Percentiles rank a stretch among this genome's conserved stretches.
These are phyloP conservation scores for Acanthamoeba lugdunensis DNA, from an alignment of 208 protist species.

Conservation along the genomic window DNA sequence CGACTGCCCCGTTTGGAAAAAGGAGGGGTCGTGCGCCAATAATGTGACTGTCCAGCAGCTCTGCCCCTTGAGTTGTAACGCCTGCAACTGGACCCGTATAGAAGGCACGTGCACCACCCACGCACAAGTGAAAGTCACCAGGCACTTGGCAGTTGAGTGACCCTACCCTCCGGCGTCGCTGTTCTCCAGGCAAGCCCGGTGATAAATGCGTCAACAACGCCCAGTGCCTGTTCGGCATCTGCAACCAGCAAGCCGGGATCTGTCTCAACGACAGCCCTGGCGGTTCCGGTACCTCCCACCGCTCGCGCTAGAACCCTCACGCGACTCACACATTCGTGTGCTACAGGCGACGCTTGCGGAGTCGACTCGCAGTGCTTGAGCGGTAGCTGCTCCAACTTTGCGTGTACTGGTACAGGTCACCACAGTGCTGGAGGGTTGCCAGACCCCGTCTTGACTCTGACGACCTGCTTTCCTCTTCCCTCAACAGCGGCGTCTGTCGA, in stretches of 20 bases:
- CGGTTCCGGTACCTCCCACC: neutral
- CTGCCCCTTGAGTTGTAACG: constrained; percentile 8
- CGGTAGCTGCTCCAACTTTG: constrained; percentile 1
- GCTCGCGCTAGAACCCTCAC: neutral
- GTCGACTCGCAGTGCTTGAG: constrained; percentile 19
- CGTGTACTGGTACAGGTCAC: neutral
- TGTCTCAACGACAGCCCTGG: constrained; percentile 9
- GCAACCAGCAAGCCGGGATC: neutral
- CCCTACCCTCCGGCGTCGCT: neutral
- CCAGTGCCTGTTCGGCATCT: constrained; percentile 11
- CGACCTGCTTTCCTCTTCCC: too few relatives aligned
- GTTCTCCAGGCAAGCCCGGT: neutral
- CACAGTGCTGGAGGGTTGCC: neutral
- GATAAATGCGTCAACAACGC: neutral
- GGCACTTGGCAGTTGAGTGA: neutral
- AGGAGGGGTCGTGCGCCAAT: neutral
- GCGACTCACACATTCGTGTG: neutral
- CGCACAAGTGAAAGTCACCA: too few relatives aligned
- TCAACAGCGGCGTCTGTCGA: too few relatives aligned
- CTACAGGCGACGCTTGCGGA: constrained; percentile 17
- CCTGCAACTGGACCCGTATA: constrained; percentile 7
- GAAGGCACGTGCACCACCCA: neutral
- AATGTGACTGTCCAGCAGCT: neutral
- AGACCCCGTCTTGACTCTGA: neutral
- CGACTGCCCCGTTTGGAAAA: neutral